These are phyloP conservation scores for Chaetomium strumarium DNA, from an alignment of 2,329 filamentous ascomycete species.

Conservation along the genomic window DNA sequence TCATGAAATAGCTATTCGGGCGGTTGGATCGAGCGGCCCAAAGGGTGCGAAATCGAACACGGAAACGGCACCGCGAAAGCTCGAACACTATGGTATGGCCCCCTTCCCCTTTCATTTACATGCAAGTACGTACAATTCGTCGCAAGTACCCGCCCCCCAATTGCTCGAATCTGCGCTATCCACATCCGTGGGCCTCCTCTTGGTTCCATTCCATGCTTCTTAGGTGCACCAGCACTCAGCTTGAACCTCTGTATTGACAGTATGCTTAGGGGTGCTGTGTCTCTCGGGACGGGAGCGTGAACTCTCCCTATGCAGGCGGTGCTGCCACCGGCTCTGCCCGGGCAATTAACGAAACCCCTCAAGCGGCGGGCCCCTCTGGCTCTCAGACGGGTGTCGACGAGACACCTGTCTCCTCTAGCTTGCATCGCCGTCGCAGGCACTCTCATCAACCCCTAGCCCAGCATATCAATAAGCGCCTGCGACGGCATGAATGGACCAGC, in stretches of 20 bases:
- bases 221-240: not conserved
- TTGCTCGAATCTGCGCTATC: too few species aligned
- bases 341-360: slow-evolving; percentile 44
- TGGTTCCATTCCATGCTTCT: not conserved
- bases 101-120: not conserved
- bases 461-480: slow-evolving; percentile 65
- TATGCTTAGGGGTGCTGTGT: slow-evolving; percentile 51
- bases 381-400: slow-evolving; percentile 25
- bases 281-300: slow-evolving; percentile 46
- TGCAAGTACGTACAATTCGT: too few species aligned
- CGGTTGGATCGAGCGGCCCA: slow-evolving; percentile 22
- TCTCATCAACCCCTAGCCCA: slow-evolving; percentile 46
- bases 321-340: slow-evolving; percentile 45
- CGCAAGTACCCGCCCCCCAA: too few species aligned
- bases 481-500: slow-evolving; percentile 60
- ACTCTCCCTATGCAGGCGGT: slow-evolving; percentile 47
- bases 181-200: not conserved
- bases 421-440: slow-evolving; percentile 25
- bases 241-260: not conserved
- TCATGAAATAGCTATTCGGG: slow-evolving; percentile 25
- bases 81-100: slow-evolving; percentile 21
- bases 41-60: slow-evolving; percentile 17
- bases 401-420: slow-evolving; percentile 19
- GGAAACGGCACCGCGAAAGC: not conserved
- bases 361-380: slow-evolving; percentile 29